Evolutionary conservation across 257 asterid species (phyloP).

Genomic region (Primulina tabacum): DNA sequence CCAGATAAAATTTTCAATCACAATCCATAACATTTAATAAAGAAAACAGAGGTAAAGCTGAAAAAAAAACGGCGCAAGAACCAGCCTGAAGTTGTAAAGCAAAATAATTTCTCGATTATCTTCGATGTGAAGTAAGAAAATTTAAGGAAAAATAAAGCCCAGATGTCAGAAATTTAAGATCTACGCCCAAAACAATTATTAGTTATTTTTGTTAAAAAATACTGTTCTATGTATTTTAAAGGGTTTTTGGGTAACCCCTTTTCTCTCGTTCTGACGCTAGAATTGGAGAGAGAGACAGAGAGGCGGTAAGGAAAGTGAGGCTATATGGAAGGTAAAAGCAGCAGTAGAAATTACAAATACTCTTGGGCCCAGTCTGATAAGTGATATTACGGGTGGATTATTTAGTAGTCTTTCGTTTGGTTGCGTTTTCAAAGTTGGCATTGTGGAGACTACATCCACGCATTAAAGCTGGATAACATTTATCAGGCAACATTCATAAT

Average conservation of each 20-base stretch:
- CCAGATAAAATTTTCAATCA: constrained; percentile 11
- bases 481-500: no score
- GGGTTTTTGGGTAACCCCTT: constrained; percentile 13
- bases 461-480: no score
- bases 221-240: background rate
- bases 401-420: no score
- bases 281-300: constrained; percentile 14
- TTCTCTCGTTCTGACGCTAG: background rate
- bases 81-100: constrained; percentile 13
- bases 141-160: background rate
- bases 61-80: background rate
- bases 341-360: no score
- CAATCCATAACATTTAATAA: background rate
- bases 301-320: background rate
- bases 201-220: no score
- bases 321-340: no score
- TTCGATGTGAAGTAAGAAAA: constrained; percentile 5
- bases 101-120: constrained; percentile 11
- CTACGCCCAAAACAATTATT: background rate
- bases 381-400: no score
- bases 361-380: no score
- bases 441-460: no score
- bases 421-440: no score
- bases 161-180: constrained; percentile 10
- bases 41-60: background rate